These are phyloP conservation scores for Gracilaria gracilis DNA, from an alignment of 23 red algal species.

Conservation along the genomic window DNA sequence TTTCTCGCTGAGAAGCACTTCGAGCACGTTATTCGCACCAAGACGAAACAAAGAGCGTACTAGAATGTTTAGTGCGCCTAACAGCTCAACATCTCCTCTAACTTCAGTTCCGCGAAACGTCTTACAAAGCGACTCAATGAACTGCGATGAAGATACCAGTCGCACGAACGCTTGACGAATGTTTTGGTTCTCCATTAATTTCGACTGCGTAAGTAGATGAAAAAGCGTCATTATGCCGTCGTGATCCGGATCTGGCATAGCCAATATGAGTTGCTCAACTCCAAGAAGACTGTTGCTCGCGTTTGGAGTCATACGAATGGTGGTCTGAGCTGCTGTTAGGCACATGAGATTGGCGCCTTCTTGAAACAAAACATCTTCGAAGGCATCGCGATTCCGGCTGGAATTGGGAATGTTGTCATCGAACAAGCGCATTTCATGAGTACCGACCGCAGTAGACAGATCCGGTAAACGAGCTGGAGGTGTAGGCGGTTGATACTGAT, in stretches of 20 bases:
- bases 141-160: slow-evolving; percentile 16
- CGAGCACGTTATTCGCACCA: slow-evolving; percentile 28
- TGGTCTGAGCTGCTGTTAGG: neutral
- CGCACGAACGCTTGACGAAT: slow-evolving; percentile 20
- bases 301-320: neutral
- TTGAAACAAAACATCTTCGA: slow-evolving; percentile 34
- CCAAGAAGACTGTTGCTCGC: neutral
- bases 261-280: neutral
- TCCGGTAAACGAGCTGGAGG: neutral
- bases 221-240: slow-evolving; percentile 22
- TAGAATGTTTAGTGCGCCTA: slow-evolving; percentile 43
- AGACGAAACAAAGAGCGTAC: slow-evolving; percentile 55
- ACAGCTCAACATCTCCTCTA: slow-evolving; percentile 24
- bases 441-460: neutral
- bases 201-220: slow-evolving; percentile 4
- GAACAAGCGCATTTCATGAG: neutral
- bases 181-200: slow-evolving; percentile 12
- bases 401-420: neutral
- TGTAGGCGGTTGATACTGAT: neutral
- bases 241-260: slow-evolving; percentile 28
- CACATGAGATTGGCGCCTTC: slow-evolving; percentile 11
- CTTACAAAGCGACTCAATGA: slow-evolving; percentile 33
- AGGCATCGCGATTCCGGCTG: slow-evolving; percentile 12
- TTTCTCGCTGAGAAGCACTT: slow-evolving; percentile 41
- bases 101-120: slow-evolving; percentile 38